These are phyloP conservation scores for Paradendryphiella salina DNA, from an alignment of 2,329 filamentous ascomycete genomes.

Conservation along the genomic window DNA sequence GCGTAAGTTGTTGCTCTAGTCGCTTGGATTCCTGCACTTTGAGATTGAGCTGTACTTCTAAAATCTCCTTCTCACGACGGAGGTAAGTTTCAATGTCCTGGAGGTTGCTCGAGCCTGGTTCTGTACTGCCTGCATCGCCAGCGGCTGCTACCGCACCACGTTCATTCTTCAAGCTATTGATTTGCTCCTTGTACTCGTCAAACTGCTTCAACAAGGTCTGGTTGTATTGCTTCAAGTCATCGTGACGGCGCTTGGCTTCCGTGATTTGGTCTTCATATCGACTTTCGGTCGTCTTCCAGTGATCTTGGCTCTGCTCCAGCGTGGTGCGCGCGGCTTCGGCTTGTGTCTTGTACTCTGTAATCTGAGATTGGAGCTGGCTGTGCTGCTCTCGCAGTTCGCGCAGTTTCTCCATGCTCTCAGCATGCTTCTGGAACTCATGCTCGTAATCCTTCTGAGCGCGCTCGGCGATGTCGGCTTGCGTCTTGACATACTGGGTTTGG, in stretches of 20 bases:
- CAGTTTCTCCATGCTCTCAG: conserved; percentile 85
- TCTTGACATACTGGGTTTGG: conserved; percentile 88
- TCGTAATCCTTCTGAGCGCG: conserved; percentile 96
- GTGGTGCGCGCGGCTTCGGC: conserved; percentile 82
- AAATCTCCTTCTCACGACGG: conserved; percentile 93
- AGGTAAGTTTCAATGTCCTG: conserved; percentile 91
- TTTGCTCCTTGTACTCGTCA: conserved; percentile 78
- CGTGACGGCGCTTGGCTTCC: conserved; percentile 76
- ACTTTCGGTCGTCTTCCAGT: conserved; percentile 81
- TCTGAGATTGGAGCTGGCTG: conserved; percentile 78
- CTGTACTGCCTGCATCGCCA: conserved; percentile 57
- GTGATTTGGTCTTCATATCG: conserved; percentile 81
- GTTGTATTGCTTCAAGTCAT: conserved; percentile 87
- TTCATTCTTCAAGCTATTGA: conserved; percentile 76
- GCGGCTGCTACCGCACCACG: conserved; percentile 56
- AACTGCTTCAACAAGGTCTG: conserved; percentile 87
- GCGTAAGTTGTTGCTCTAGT: conserved; percentile 85
- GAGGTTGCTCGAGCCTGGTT: conserved; percentile 71
- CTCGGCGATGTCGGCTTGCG: conserved; percentile 89
- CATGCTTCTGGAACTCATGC: conserved; percentile 90
- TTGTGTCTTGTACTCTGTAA: conserved; percentile 74
- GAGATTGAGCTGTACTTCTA: conserved; percentile 93
- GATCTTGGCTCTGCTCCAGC: conserved; percentile 78
- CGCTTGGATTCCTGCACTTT: conserved; percentile 86
- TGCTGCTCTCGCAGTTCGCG: conserved; percentile 78